Percentiles rank a stretch among this genome's conserved stretches.
phyloP scores from a whole-genome alignment of 2,329 filamentous ascomycete species.

The Teratosphaeria gauchensis region DNA sequence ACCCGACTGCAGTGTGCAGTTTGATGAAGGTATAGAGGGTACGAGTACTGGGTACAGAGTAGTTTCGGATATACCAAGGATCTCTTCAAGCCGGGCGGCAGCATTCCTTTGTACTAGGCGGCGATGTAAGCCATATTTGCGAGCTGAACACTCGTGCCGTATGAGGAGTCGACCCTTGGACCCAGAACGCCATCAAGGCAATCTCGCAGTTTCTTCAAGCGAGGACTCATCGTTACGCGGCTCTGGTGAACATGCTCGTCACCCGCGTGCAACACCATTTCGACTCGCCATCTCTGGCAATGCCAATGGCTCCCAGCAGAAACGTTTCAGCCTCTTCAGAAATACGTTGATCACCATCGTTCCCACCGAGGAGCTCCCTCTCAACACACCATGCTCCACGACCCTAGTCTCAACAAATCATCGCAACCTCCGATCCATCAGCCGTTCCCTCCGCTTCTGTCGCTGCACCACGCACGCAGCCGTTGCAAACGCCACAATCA shows the following conservation, averaged over 20 bases:
- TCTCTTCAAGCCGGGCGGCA: neutral
- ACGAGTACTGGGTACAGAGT: neutral
- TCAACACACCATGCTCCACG: neutral
- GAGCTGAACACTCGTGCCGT: no score
- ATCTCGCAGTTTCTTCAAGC: no score
- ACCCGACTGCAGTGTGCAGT: neutral
- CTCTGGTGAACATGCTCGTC: no score
- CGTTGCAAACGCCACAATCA: neutral
- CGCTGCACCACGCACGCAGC: neutral
- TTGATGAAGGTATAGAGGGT: neutral
- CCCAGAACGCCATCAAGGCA: no score
- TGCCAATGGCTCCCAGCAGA: no score
- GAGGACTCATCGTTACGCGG: no score
- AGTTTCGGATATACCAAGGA: neutral
- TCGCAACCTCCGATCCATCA: neutral
- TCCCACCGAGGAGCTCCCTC: neutral
- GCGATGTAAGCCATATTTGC: no score
- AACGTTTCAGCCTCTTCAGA: no score
- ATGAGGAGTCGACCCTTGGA: no score
- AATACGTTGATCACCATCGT: no score
- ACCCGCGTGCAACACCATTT: no score
- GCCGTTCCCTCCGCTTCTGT: neutral
- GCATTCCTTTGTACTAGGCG: neutral
- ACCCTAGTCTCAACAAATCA: neutral
- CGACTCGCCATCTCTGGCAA: no score